Evolutionary conservation across 768 basidiomycete species (phyloP), one percentile per base, ranked within the genome.

Genomic region (Scleroderma bovista): DNA sequence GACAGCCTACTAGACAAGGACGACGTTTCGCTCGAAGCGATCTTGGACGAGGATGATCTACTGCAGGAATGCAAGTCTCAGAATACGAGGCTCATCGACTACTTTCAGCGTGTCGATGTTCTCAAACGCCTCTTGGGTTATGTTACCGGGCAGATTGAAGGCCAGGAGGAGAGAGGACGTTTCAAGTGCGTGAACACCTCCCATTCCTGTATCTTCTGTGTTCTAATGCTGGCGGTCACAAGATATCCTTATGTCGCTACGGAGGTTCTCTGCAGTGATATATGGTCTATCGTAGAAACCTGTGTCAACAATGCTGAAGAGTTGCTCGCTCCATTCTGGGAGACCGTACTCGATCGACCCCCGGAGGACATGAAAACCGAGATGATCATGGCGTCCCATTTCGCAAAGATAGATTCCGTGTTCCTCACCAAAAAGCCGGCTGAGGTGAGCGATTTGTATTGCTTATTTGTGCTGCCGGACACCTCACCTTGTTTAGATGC

Each of bases 41-140:
- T 98, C 52, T 77, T 98, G 48, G 92, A 93, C 70, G 92, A 96
- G 70, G 86, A 91, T 62, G 93, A 97, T 65, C 75, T 98, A 40
- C 73, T 98, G 48, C 88, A 90, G 68, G 95, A 98, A 69, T 92
- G 93, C 79, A 97, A 97, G 70, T 77, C 86, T 1, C 88, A 95
- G 69, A 98, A 98, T 63, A 86, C 86, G 36, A 75, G 88, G 51
- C 80, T 95, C 44, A 87, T 89, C 58, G 87, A 90, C 63, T 92
- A 92, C 68, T 88, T 94, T 60, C 85, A 84, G 56, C 75, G 88
- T 57, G 75, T 81, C 45, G 89, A 92, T 64, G 85, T 92, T 43
- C 71, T 95, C 44, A 83, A 88, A 64, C 79, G 83, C 48, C 71
- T 94, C 59, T 69, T 93, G 49, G 86, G 80, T 22, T 93, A 93